Conservation (phyloP, 805 yeast species). For the Candida mattraensis region DNA sequence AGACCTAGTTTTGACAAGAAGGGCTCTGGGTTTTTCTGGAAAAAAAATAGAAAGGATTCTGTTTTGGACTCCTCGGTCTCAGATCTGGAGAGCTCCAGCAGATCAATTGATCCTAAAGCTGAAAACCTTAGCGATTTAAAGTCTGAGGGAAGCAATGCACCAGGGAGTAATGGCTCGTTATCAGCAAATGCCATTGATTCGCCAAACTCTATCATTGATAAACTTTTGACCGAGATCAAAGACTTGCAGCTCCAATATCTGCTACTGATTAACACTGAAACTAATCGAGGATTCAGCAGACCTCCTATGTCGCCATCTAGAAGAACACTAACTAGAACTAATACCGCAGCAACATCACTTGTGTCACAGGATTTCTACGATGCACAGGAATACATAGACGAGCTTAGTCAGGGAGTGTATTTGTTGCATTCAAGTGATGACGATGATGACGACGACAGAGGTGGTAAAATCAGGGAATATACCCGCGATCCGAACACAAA, state of each 20-base stretch:
- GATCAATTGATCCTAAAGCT: slow-evolving; percentile 3
- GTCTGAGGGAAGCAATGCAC: too few relatives aligned
- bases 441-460: slow-evolving; percentile 20
- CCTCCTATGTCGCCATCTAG: slow-evolving; percentile 24
- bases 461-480: slow-evolving; percentile 2
- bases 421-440: slow-evolving; percentile 40
- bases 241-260: slow-evolving; percentile 28
- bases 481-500: too few relatives aligned
- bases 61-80: slow-evolving; percentile 3
- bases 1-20: slow-evolving; percentile 17
- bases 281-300: slow-evolving; percentile 23
- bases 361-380: slow-evolving; percentile 60
- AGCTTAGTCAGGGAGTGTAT: slow-evolving; percentile 53
- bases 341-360: slow-evolving; percentile 34
- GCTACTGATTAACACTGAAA: slow-evolving; percentile 22
- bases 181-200: slow-evolving; percentile 1
- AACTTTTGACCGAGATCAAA: slow-evolving; percentile 15
- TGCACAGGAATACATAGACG: slow-evolving; percentile 64
- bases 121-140: slow-evolving; percentile 1
- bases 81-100: slow-evolving; percentile 2
- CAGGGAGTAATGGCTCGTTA: slow-evolving; percentile 1
- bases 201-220: slow-evolving; percentile 11
- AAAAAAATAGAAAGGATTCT: slow-evolving; percentile 20
- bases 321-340: slow-evolving; percentile 26
- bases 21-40: slow-evolving; percentile 25